Base-by-base conservation (phyloP, 495 filamentous ascomycete genomes). In the Pyrenula massariospora region DNA sequence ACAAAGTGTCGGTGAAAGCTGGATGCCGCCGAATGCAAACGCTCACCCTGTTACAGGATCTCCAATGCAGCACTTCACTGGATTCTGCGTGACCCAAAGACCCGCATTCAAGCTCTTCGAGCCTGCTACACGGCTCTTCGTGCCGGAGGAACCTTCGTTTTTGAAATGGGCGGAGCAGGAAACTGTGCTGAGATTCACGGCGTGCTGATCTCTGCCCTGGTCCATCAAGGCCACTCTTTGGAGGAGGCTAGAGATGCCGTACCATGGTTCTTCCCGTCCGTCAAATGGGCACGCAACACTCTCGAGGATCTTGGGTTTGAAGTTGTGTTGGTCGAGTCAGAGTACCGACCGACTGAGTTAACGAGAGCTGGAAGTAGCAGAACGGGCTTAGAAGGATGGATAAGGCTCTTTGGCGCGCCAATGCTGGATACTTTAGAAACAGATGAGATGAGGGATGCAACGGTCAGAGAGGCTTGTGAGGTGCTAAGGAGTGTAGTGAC, bases 61-160 rank as follows among this genome's bases (percentile, higher is more conserved):
- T 88, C 84, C 48, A 91, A 91, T 62, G 87, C 87, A 0, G 88
- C 87, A 0, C 67, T 91, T 48, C 87, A 91, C 69, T 92, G 87
- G 87, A 84, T 92, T 62, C 74, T 91, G 21, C 66, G 73, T 0
- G 69, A 75, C 47, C 57, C 69, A 2, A 48, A 59, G 0, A 73
- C 69, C 0, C 66, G 74, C 56, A 19, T 64, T 56, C 55, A 66
- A 47, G 64, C 71, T 48, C 57, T 91, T 59, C 58, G 57, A 1
- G 77, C 69, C 11, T 72, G 77, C 2, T 65, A 72, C 42, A 65
- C 64, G 25, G 70, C 75, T 5, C 73, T 91, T 5, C 74, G 68
- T 12, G 77, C 82, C 0, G 76, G 76, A 10, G 87, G 86, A 0
- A 57, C 52, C 0, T 83, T 89, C 54, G 79, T 80, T 8, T 88